Evolutionary conservation across 2,329 filamentous ascomycete species (phyloP), one percentile per base, ranked within the genome.

Genomic region (Aspergillus tubingensis): DNA sequence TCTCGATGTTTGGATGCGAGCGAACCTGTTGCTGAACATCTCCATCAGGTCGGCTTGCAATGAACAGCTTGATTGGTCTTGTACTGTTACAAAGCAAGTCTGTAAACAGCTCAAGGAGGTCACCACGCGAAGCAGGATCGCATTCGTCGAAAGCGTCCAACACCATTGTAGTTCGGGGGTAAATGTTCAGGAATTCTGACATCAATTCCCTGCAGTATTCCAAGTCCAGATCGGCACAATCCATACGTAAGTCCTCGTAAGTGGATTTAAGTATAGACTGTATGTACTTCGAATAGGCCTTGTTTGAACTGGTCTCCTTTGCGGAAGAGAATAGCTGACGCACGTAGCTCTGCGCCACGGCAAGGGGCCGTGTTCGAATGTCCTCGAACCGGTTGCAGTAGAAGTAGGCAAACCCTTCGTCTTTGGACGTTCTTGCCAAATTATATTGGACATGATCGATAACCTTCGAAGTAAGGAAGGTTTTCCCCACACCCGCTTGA

Each of bases 1-100:
- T 60, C 79, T 79, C 2, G 81, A 83, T 1, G 77, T 85, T 1
- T 76, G 78, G 8, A 82, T 81, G 48, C 81, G 82, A 1, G 73
- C 48, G 84, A 39, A 75, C 68, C 1, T 55, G 62, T 10, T 47
- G 41, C 27, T 60, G 57, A 27, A 76, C 72, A 56, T 74, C 72
- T 4, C 23, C 36, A 39, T 75, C 72, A 6, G 68, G 72, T 0
- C 74, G 66, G 57, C 74, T 74, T 0, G 74, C 74, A 48, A 76
- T 70, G 47, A 77, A 77, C 8, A 79, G 57, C 30, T 73, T 75
- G 3, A 77, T 60, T 1, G 69, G 67, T 1, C 65, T 68, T 2
- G 60, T 51, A 8, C 70, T n/a, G n/a, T n/a, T n/a, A n/a, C n/a
- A n/a, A n/a, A n/a, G n/a, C n/a, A n/a, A n/a, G n/a, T n/a, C n/a